Conservation (phyloP, 768 basidiomycete species). For the Leucocoprinus birnbaumii region DNA sequence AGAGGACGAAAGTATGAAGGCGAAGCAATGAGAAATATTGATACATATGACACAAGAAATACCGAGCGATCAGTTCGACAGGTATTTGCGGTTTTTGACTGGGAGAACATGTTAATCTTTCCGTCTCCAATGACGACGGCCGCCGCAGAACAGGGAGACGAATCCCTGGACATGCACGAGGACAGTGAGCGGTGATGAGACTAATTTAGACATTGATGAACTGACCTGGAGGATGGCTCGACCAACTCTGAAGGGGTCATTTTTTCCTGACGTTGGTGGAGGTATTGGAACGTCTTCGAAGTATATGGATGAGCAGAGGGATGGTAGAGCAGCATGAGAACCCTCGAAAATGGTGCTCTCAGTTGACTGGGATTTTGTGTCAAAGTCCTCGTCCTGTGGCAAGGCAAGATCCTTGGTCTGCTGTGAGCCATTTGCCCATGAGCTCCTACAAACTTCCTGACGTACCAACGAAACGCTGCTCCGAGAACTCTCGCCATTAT, state of each 20-base stretch:
- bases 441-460: neutral
- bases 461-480: constrained; percentile 6
- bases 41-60: no score
- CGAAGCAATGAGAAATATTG: no score
- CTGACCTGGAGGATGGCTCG: neutral
- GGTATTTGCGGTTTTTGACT: no score
- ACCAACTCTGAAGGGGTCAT: neutral
- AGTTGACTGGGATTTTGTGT: neutral
- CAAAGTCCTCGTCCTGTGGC: constrained; percentile 1
- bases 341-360: neutral
- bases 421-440: neutral
- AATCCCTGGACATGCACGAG: neutral
- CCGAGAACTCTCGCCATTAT: neutral
- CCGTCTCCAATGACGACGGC: neutral
- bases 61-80: no score
- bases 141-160: constrained; percentile 3
- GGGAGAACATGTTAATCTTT: neutral
- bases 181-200: neutral
- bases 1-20: no score
- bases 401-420: neutral
- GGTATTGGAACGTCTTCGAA: neutral
- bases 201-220: neutral
- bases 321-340: neutral
- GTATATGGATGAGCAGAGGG: neutral
- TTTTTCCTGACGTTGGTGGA: neutral